Evolutionary conservation across 1,139 yeast genomes (phyloP).

Genomic region (Torulaspora globosa): DNA sequence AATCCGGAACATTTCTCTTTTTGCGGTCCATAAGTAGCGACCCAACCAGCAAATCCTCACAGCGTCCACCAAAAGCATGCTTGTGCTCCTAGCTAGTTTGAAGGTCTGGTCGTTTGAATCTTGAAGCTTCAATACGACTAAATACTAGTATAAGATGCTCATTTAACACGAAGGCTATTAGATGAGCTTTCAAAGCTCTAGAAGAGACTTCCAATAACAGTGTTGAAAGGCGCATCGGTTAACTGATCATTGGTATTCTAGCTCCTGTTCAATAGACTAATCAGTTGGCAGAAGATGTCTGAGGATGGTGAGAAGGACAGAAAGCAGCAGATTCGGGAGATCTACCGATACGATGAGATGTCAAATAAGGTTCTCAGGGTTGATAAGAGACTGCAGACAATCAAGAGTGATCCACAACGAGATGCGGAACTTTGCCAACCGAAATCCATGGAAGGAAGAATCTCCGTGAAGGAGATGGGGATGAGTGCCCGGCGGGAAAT

Average conservation of each 20-base stretch:
- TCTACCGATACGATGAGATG: constrained; percentile 61
- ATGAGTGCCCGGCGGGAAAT: constrained; percentile 38
- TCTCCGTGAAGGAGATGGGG: constrained; percentile 69
- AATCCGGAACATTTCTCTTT: constrained; percentile 12
- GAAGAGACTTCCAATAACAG: too few species aligned
- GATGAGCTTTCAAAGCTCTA: constrained; percentile 4
- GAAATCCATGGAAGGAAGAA: constrained; percentile 62
- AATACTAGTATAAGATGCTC: background rate
- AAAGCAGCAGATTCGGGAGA: constrained; percentile 31
- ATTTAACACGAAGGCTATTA: background rate
- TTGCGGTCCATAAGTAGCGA: constrained; percentile 8
- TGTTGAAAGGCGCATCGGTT: too few species aligned
- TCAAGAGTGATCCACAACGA: constrained; percentile 38
- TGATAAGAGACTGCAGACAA: constrained; percentile 47
- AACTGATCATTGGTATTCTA: too few species aligned
- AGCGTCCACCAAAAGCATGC: background rate
- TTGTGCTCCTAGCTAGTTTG: background rate
- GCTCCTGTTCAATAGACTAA: background rate
- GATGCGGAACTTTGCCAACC: constrained; percentile 60
- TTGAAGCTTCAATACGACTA: background rate
- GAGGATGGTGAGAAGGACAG: constrained; percentile 16
- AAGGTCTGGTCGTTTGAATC: background rate
- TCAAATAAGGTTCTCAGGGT: constrained; percentile 67
- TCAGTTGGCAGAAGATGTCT: constrained; percentile 8
- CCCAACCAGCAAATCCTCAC: constrained; percentile 7